These are phyloP conservation scores for Tagetes patula DNA, from an alignment of 129 eudicot genomes.

Conservation along the genomic window DNA sequence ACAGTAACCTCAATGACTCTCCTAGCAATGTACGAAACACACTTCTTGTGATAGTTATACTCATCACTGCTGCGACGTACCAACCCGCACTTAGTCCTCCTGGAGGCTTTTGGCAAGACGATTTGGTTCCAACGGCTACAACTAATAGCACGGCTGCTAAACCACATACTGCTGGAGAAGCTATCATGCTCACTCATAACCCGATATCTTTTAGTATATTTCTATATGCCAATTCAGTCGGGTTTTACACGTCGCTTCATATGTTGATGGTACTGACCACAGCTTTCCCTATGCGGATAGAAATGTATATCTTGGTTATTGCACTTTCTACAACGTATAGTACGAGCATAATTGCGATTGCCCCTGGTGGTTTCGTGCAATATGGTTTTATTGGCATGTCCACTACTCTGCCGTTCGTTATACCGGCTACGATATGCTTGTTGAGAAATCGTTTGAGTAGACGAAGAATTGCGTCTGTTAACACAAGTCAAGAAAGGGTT, in stretches of 20 bases:
- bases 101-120: conserved; percentile 47
- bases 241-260: conserved; percentile 33
- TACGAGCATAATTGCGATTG: conserved; percentile 30
- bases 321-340: conserved; percentile 31
- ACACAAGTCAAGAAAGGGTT: conserved; percentile 6
- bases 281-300: conserved; percentile 42
- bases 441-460: conserved; percentile 6
- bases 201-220: conserved; percentile 13
- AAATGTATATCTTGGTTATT: conserved; percentile 24
- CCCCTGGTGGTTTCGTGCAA: conserved; percentile 18
- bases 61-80: conserved; percentile 46
- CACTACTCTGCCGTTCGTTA: conserved; percentile 10
- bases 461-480: not conserved
- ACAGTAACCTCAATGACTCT: conserved; percentile 36
- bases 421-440: conserved; percentile 13
- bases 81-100: conserved; percentile 49
- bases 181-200: conserved; percentile 34
- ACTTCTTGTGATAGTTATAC: conserved; percentile 37
- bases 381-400: conserved; percentile 22
- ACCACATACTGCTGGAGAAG: conserved; percentile 32
- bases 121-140: not conserved
- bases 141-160: not conserved
- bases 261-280: conserved; percentile 36
- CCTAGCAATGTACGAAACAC: conserved; percentile 38
- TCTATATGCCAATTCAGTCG: conserved; percentile 37